Conservation (phyloP, 2,329 filamentous ascomycete species). For the Arthrobotrys musiformis region DNA sequence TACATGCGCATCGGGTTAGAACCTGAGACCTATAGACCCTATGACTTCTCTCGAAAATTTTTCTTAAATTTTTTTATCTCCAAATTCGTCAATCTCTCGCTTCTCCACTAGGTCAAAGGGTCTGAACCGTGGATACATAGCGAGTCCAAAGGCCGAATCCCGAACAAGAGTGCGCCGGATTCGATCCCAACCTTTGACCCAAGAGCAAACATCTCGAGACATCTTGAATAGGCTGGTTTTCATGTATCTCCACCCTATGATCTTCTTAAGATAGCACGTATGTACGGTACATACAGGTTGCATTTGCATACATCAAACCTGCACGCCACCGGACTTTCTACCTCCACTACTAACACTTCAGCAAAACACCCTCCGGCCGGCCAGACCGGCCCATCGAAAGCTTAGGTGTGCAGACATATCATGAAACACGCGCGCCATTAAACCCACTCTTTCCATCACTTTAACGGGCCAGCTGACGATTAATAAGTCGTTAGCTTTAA, state of each 20-base stretch:
- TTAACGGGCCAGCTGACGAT: not conserved
- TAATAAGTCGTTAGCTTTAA: conserved; percentile 11
- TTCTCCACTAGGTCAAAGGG: not conserved
- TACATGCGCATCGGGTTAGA: conserved; percentile 10
- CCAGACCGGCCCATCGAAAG: conserved; percentile 7
- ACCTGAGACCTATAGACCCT: conserved; percentile 22
- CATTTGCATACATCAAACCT: conserved; percentile 4
- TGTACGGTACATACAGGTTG: no score
- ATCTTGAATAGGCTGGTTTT: not conserved
- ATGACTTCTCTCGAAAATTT: conserved; percentile 29
- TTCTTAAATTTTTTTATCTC: conserved; percentile 7
- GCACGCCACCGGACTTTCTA: conserved; percentile 7
- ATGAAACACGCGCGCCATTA: conserved; percentile 41
- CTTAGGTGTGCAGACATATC: conserved; percentile 1
- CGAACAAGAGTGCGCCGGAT: conserved; percentile 13
- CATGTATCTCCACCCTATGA: not conserved
- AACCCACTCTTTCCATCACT: conserved; percentile 10
- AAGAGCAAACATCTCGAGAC: conserved; percentile 9
- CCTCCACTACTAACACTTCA: not conserved
- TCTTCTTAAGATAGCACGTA: not conserved
- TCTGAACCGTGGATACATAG: conserved; percentile 2
- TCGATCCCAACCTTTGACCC: not conserved
- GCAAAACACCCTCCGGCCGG: conserved; percentile 19
- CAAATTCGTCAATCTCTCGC: conserved; percentile 8
- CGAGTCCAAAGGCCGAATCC: conserved; percentile 28